These are phyloP conservation scores for Choanephora cucurbitarum DNA, from an alignment of 371 early-diverging fungal genomes.

Conservation along the genomic window DNA sequence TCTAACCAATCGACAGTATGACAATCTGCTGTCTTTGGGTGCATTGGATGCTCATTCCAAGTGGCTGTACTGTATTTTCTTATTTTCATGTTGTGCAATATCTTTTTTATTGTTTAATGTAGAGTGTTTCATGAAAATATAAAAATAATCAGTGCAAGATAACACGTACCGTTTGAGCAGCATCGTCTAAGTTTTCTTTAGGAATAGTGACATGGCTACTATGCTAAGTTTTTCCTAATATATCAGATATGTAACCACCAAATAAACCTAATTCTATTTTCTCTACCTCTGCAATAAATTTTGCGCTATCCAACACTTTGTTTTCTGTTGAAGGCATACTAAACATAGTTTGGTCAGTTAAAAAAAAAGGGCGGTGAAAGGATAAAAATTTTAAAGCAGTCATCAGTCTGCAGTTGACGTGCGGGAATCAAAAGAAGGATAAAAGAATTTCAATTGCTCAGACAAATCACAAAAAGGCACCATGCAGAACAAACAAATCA, in stretches of 20 bases:
- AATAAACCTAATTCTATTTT: no score
- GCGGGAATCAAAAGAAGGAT: no score
- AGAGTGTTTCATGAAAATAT: not conserved
- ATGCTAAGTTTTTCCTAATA: conserved; percentile 29
- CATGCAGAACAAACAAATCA: no score
- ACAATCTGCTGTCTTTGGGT: conserved; percentile 62
- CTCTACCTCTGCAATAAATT: conserved; percentile 56
- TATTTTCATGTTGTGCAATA: conserved; percentile 63
- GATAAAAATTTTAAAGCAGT: not conserved
- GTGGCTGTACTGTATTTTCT: conserved; percentile 66
- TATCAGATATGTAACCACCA: no score
- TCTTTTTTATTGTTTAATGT: conserved; percentile 29
- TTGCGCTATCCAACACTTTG: conserved; percentile 59
- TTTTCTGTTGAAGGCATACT: conserved; percentile 13
- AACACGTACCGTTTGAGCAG: conserved; percentile 54
- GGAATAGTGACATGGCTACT: conserved; percentile 68
- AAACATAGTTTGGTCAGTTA: not conserved
- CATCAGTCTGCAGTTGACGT: no score
- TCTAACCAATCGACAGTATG: conserved; percentile 65
- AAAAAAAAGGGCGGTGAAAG: not conserved
- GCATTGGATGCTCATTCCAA: conserved; percentile 76
- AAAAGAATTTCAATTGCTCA: no score
- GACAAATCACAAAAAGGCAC: no score
- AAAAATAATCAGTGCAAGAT: not conserved
- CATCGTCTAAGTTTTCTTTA: conserved; percentile 52